Evolutionary conservation across 768 basidiomycete species (phyloP), one percentile per base, ranked within the genome.

Genomic region (Chlorophyllum brunneum): DNA sequence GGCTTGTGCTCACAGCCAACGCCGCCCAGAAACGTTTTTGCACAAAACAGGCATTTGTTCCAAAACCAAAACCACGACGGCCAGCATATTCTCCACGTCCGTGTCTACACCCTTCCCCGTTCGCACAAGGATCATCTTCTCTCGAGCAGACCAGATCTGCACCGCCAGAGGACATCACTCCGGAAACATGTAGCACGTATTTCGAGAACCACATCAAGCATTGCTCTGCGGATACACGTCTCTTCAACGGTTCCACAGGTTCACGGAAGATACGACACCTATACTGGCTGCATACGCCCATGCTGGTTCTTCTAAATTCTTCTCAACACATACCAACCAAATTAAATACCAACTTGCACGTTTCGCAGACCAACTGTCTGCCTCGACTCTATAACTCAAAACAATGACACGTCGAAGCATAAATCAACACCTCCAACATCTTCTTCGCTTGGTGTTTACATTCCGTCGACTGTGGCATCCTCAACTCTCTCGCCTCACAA

Each of bases 361-460:
- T 1, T 18, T 46, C 26, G 24, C 27, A 15, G 13, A 45, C 15
- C 27, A 36, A 20, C 13, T 18, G 7, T 29, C 44, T 16, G 5
- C 34, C 15, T 6, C 30, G 29, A 36, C 13, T 36, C 26, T 5
- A 20, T 10, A 13, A 23, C 18, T 8, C 43, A n/a, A 24, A n/a
- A 10, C 15, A 18, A 5, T n/a, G 43, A 2, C 51, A 29, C 16
- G 27, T 36, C 10, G 51, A 45, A 3, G 51, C 51, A 1, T 43
- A 53, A 31, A 46, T 53, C 26, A 53, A 26, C 2, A 45, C 46
- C 37, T 44, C 41, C 34, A 53, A 39, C 15, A 46, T 53, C 20
- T 53, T 53, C 24, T 53, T 53, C 16, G 45, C 51, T 7, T 53
- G 51, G 43, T 38, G 47, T 48, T 24, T 22, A n/a, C 24, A 37